Percentiles rank a stretch among this genome's conserved stretches.
Evolutionary conservation across 352 stramenopile genomes (phyloP).

Genomic region (Pythium apleroticum): DNA sequence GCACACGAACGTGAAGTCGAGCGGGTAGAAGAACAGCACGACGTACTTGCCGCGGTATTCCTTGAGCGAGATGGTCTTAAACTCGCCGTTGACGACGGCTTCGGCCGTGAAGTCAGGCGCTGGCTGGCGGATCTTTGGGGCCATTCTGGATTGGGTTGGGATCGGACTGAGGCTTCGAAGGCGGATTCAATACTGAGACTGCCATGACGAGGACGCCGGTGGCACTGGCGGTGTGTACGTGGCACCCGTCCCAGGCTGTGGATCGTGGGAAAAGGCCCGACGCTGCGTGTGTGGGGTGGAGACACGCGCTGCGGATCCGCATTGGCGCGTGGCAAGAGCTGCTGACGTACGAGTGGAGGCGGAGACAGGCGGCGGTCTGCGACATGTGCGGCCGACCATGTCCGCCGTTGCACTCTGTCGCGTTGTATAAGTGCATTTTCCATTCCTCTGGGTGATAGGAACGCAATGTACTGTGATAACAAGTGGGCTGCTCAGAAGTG

Average conservation of each 20-base stretch:
- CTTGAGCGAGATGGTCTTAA: conserved; percentile 44
- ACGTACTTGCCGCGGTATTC: conserved; percentile 71
- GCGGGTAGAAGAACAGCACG: conserved; percentile 76
- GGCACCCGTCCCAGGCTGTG: not conserved
- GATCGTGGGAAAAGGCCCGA: not conserved
- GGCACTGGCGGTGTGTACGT: not conserved
- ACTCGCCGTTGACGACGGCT: conserved; percentile 49
- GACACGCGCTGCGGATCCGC: not conserved
- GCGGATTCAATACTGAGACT: conserved; percentile 6
- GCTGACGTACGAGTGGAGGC: conserved; percentile 9
- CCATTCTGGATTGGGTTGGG: not conserved
- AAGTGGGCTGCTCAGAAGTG: not conserved
- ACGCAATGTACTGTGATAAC: not conserved
- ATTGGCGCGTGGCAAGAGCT: conserved; percentile 3
- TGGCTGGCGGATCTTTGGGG: conserved; percentile 16
- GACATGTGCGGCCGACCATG: not conserved
- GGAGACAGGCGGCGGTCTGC: not conserved
- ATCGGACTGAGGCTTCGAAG: not conserved
- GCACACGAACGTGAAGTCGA: conserved; percentile 77
- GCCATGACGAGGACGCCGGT: not conserved
- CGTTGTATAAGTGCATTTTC: not conserved
- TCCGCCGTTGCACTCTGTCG: not conserved
- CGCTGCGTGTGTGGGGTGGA: not conserved
- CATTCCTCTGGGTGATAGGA: no score
- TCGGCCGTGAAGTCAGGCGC: conserved; percentile 40